A percentile compares a stretch with the other conserved stretches of the same genome.
phyloP scores from a whole-genome alignment of 2,329 filamentous ascomycete genomes.

The Verticillium longisporum region DNA sequence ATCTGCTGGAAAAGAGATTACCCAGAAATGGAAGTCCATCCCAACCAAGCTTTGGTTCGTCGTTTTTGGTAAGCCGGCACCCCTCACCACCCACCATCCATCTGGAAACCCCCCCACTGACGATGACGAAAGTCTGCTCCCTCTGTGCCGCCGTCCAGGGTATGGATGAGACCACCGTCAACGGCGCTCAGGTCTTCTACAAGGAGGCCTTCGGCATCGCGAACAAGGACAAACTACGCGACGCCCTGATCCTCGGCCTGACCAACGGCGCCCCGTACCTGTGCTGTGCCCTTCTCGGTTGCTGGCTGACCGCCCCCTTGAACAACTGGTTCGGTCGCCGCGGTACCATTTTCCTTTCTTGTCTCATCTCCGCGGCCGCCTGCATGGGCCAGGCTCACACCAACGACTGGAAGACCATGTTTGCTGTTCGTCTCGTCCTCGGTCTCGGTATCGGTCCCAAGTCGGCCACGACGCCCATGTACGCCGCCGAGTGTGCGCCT shows the following conservation, averaged over 20 bases:
- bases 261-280: constrained; percentile 57
- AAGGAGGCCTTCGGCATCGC: constrained; percentile 52
- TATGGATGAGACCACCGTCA: constrained; percentile 64
- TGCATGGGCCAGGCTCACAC: constrained; percentile 44
- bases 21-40: constrained; percentile 51
- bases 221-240: constrained; percentile 36
- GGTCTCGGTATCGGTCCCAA: constrained; percentile 68
- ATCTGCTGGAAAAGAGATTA: constrained; percentile 52
- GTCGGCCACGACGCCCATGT: constrained; percentile 62
- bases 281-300: constrained; percentile 61
- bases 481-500: constrained; percentile 61
- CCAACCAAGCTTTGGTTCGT: constrained; percentile 59
- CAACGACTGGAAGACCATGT: constrained; percentile 57
- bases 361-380: constrained; percentile 50
- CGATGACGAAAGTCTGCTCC: constrained; percentile 42
- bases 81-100: background rate
- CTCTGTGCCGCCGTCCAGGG: constrained; percentile 64
- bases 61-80: constrained; percentile 39
- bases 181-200: constrained; percentile 63
- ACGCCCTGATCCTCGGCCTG: constrained; percentile 53
- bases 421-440: constrained; percentile 62
- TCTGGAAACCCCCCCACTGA: background rate
- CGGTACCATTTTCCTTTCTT: constrained; percentile 65
- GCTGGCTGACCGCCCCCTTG: constrained; percentile 68
- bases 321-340: constrained; percentile 64